A percentile compares a stretch with the other conserved stretches of the same genome.
These are phyloP conservation scores for Trichocomaceae sp. DNA, from an alignment of 2,329 filamentous ascomycete species.

Conservation along the genomic window DNA sequence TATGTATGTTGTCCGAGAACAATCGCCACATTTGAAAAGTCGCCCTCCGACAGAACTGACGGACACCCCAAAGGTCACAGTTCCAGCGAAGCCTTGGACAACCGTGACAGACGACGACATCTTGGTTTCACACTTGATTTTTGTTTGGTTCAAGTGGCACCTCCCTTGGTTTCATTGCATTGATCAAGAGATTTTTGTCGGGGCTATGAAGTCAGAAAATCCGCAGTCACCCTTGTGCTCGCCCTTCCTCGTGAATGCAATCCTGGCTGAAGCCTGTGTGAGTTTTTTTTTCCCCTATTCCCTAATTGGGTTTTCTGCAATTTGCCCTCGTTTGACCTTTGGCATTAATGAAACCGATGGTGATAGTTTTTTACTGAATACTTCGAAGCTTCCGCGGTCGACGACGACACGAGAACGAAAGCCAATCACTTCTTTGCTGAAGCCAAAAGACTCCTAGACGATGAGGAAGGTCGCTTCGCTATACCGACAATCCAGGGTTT, in stretches of 20 bases:
- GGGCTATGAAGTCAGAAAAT: conserved; percentile 34
- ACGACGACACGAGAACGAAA: conserved; percentile 24
- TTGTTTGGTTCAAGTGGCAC: conserved; percentile 93
- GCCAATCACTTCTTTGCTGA: conserved; percentile 31
- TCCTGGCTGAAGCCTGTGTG: conserved; percentile 55
- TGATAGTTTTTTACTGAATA: conserved; percentile 32
- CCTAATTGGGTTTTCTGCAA: not conserved
- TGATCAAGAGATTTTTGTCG: conserved; percentile 66
- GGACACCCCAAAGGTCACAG: conserved; percentile 30
- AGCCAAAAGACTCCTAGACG: conserved; percentile 30
- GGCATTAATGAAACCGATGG: conserved; percentile 5
- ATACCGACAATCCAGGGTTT: conserved; percentile 33
- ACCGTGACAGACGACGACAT: conserved; percentile 67
- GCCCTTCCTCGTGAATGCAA: conserved; percentile 76
- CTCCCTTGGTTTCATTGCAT: conserved; percentile 81
- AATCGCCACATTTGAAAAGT: not conserved
- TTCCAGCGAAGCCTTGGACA: conserved; percentile 57
- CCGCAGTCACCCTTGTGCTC: conserved; percentile 67
- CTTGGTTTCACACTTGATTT: conserved; percentile 73
- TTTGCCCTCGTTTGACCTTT: not conserved
- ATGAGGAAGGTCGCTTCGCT: conserved; percentile 28
- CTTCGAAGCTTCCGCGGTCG: conserved; percentile 23
- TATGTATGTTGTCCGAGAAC: not conserved
- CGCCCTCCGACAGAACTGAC: not conserved
- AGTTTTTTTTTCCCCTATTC: conserved; percentile 10